Evolutionary conservation across 2,329 filamentous ascomycete species (phyloP).

Genomic region (Celoporthe dispersa): DNA sequence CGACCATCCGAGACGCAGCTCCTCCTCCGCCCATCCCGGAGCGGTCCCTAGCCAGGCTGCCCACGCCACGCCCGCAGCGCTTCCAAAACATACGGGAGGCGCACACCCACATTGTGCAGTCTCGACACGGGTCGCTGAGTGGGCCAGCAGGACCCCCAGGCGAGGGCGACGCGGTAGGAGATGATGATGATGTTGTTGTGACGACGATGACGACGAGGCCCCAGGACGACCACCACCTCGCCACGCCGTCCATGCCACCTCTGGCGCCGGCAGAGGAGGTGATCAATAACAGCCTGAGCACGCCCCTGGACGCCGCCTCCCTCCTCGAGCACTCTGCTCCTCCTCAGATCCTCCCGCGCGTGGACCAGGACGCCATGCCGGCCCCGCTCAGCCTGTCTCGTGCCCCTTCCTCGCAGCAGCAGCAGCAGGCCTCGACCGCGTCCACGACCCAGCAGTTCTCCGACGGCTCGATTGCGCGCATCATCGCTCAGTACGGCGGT

Average conservation of each 20-base stretch:
- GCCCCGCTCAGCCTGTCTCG: conserved; percentile 2
- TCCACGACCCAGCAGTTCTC: conserved; percentile 33
- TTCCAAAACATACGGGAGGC: conserved; percentile 46
- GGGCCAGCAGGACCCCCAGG: conserved; percentile 13
- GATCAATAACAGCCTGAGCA: background rate
- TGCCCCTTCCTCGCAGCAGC: background rate
- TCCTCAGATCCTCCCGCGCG: background rate
- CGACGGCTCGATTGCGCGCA: conserved; percentile 39
- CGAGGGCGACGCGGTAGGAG: background rate
- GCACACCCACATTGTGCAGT: conserved; percentile 43
- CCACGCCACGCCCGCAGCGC: conserved; percentile 40
- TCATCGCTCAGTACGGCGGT: conserved; percentile 39
- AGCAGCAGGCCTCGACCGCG: background rate
- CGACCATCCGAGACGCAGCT: background rate
- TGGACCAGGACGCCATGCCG: background rate
- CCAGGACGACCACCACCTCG: too few relatives aligned
- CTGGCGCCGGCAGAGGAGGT: background rate
- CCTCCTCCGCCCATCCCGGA: background rate
- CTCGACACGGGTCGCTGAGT: conserved; percentile 19
- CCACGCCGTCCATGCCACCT: background rate
- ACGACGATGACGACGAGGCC: too few relatives aligned
- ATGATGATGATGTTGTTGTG: too few relatives aligned
- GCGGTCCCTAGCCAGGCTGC: conserved; percentile 1
- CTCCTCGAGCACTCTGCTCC: background rate
- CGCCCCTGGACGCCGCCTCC: background rate